Conservation (phyloP, 164 flowering plant genomes). For the Umbilicus rupestris region DNA sequence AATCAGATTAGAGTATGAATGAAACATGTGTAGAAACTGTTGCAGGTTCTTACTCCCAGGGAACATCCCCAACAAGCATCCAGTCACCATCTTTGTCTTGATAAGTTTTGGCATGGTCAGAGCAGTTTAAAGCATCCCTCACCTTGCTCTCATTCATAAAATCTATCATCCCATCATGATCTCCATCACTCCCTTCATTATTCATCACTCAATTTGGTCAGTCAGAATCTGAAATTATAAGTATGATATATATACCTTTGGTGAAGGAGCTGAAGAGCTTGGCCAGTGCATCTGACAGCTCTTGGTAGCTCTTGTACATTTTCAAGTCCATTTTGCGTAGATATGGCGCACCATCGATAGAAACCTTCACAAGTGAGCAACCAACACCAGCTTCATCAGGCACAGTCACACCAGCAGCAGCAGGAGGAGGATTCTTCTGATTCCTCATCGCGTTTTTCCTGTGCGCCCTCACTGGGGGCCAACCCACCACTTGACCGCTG, state of each 20-base stretch:
- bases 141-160: slow-evolving; percentile 81
- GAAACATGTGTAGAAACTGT: not conserved
- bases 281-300: slow-evolving; percentile 63
- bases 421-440: slow-evolving; percentile 16
- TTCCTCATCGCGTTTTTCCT: slow-evolving; percentile 48
- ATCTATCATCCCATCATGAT: slow-evolving; percentile 67
- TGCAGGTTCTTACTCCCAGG: slow-evolving; percentile 50
- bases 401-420: slow-evolving; percentile 11
- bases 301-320: slow-evolving; percentile 56
- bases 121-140: slow-evolving; percentile 65
- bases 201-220: not conserved
- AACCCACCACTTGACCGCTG: slow-evolving; percentile 68
- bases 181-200: slow-evolving; percentile 19
- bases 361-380: slow-evolving; percentile 47
- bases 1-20: not conserved
- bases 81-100: slow-evolving; percentile 86
- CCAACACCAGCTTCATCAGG: slow-evolving; percentile 8
- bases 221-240: not conserved
- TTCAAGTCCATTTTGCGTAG: slow-evolving; percentile 62
- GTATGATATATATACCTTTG: slow-evolving; percentile 26
- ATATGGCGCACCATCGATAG: slow-evolving; percentile 69
- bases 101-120: slow-evolving; percentile 70
- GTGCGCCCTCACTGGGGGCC: slow-evolving; percentile 63
- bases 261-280: slow-evolving; percentile 83
- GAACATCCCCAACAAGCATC: slow-evolving; percentile 91